A percentile compares a stretch with the other conserved stretches of the same genome.
Evolutionary conservation across 139 green algal species (phyloP).

Genomic region (Chlamydomonas sp.): DNA sequence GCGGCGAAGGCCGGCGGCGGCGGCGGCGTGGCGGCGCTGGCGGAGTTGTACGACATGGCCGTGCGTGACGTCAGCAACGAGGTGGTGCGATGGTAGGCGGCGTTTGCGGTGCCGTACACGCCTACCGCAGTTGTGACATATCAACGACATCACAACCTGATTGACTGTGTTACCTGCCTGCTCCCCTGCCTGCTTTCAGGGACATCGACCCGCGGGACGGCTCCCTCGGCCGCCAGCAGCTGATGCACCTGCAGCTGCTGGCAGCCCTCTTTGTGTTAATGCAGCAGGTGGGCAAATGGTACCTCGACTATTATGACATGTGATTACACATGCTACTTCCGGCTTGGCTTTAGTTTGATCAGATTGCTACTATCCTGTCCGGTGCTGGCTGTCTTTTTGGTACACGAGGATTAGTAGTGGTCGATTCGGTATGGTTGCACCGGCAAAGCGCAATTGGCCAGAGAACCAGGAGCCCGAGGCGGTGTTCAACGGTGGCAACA

Average conservation of each 20-base stretch:
- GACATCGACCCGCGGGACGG: background rate
- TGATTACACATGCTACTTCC: background rate
- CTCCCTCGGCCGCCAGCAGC: background rate
- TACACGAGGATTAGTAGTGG: too few species aligned
- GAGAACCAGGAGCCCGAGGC: too few species aligned
- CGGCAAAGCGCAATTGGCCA: too few species aligned
- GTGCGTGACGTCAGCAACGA: background rate
- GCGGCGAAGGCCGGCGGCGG: background rate
- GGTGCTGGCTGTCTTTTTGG: too few species aligned
- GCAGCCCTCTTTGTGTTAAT: background rate
- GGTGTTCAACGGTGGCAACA: too few species aligned
- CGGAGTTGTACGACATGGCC: conserved; percentile 26
- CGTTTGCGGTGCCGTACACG: background rate
- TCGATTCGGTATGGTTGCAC: too few species aligned
- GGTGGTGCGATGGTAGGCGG: background rate
- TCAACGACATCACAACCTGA: background rate
- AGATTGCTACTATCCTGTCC: background rate
- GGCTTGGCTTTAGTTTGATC: background rate
- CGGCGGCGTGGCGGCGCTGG: background rate
- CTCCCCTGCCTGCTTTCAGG: background rate
- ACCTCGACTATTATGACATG: background rate
- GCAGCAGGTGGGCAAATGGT: background rate
- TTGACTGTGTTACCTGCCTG: background rate
- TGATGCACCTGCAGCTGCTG: conserved; percentile 21
- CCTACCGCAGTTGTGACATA: background rate